These are phyloP conservation scores for Porodaedalea pini DNA, from an alignment of 1,284 basidiomycete species.

Conservation along the genomic window DNA sequence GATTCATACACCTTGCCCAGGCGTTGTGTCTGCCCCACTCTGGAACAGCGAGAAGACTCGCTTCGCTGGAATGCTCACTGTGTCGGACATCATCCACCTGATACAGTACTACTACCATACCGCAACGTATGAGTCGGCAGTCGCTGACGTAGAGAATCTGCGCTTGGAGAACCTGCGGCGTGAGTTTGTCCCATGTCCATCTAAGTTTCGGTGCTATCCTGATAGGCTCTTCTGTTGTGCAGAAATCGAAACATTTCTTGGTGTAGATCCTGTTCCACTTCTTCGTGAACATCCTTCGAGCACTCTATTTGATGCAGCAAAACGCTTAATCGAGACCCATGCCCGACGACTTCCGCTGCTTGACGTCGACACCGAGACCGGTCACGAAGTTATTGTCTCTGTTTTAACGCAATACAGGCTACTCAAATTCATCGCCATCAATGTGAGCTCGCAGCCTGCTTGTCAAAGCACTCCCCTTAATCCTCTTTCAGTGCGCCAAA, in stretches of 20 bases:
- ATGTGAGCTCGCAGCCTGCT: conserved; percentile 54
- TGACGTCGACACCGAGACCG: conserved; percentile 91
- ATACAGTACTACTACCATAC: conserved; percentile 95
- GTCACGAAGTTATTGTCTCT: conserved; percentile 92
- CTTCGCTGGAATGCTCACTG: conserved; percentile 95
- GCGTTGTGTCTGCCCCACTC: conserved; percentile 96
- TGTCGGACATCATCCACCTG: conserved; percentile 92
- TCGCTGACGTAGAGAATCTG: conserved; percentile 93
- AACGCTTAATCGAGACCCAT: conserved; percentile 90
- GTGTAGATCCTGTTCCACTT: conserved; percentile 90
- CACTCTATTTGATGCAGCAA: conserved; percentile 89
- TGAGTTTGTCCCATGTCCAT: conserved; percentile 35
- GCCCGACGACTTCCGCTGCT: conserved; percentile 92
- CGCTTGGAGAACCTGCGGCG: conserved; percentile 85
- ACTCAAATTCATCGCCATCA: conserved; percentile 98
- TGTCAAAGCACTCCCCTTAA: conserved; percentile 12
- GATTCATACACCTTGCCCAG: conserved; percentile 38
- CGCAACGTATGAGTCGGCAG: conserved; percentile 83
- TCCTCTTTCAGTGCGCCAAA: conserved; percentile 52
- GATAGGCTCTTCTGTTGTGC: conserved; percentile 17
- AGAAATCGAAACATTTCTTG: conserved; percentile 94
- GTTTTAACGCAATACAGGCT: conserved; percentile 97
- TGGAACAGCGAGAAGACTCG: conserved; percentile 92
- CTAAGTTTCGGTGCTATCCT: conserved; percentile 17
- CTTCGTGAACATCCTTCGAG: conserved; percentile 86